Conservation (phyloP, 768 basidiomycete genomes). For the Cystobasidium onofrii region DNA sequence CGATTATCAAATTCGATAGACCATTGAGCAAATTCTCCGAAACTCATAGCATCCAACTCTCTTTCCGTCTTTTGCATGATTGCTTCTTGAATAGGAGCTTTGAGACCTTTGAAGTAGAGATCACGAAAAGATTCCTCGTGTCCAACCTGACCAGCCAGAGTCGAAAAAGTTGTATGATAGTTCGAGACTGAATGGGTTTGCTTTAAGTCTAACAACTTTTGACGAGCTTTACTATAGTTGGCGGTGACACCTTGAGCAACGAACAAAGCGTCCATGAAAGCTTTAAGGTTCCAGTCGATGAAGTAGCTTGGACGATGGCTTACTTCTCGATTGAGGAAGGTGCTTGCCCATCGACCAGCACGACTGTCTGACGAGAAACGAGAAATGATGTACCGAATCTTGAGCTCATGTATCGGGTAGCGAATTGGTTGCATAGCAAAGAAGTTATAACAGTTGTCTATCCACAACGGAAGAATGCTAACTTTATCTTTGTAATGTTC, state of each 20-base stretch:
- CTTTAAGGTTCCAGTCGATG: background rate
- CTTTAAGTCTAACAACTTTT: background rate
- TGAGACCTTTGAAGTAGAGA: no score
- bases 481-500: background rate
- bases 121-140: no score
- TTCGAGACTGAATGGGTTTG: background rate
- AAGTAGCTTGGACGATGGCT: background rate
- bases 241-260: background rate
- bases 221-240: background rate
- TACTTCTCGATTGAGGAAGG: background rate
- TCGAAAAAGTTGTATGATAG: no score
- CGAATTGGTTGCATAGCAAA: background rate
- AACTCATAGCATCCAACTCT: no score
- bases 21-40: no score
- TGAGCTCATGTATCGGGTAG: background rate
- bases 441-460: background rate
- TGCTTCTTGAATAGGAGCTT: no score
- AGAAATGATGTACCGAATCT: background rate
- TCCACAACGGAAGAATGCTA: background rate
- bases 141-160: no score
- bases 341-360: background rate
- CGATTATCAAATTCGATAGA: no score
- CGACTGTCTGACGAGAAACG: background rate
- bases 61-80: no score
- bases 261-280: background rate